Evolutionary conservation across 2,329 filamentous ascomycete genomes (phyloP), one percentile per base, ranked within the genome.

Genomic region (Xylariaceae sp.): DNA sequence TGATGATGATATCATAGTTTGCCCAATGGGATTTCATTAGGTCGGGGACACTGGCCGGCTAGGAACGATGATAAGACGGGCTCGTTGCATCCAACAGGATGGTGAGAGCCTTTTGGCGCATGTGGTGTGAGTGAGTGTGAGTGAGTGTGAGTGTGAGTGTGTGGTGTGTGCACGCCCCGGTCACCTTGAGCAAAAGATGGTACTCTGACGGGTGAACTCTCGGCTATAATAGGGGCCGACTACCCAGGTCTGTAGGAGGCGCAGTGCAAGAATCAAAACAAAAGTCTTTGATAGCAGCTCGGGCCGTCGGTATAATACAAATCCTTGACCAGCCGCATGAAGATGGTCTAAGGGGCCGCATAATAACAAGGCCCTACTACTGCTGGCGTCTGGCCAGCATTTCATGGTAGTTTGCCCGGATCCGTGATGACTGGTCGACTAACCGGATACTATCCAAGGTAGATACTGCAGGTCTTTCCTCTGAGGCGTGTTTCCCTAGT

Each of bases 1-100:
- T 54, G 50, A 47, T 54, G 50, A 60, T 62, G 63, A 65, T 63
- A 62, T 63, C 61, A 63, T 60, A 57, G 57, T 54, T 54, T 51
- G 45, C 57, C 53, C 46, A 55, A 56, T 52, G 47, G 31, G 53
- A 58, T 64, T 50, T 60, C 61, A 63, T 59, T 43, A 59, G 56
- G 39, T 57, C 59, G 61, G 60, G 59, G 57, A 55, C 50, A 49
- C 51, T 53, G 47, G 55, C 53, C 57, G 57, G 45, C 55, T 56
- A 41, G 51, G 55, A 55, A 62, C 55, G 55, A 60, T 59, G 49
- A 55, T 43, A 19, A 54, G 51, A 59, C 55, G 60, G 61, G 54
- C 59, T 64, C 55, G 62, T 60, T 66, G 56, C 63, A 63, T 63
- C 53, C 54, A 55, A 51, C 46, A 43, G 12, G 46, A 60, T 50